Conservation (phyloP, 2,329 filamentous ascomycete genomes). For the Metarhizium anisopliae region DNA sequence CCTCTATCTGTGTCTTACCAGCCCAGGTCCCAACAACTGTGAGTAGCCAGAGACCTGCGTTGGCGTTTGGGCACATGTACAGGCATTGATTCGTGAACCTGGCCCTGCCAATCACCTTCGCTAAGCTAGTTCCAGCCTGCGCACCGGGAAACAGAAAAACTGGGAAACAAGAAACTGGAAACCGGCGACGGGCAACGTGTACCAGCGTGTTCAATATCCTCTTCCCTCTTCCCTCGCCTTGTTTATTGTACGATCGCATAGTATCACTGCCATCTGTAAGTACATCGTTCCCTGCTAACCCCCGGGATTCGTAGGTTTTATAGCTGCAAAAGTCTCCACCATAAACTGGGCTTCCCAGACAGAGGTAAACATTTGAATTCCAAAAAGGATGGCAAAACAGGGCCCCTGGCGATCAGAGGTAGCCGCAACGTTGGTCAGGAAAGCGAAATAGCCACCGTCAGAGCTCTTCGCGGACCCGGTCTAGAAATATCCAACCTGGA, state of each 20-base stretch:
- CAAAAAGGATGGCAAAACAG: neutral
- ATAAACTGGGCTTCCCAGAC: neutral
- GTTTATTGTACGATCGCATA: too few species aligned
- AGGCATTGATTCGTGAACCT: neutral
- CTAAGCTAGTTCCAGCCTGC: neutral
- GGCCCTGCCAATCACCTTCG: neutral
- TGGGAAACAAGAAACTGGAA: neutral
- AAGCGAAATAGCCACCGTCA: neutral
- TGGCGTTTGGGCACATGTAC: neutral
- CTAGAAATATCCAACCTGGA: neutral
- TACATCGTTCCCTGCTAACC: neutral
- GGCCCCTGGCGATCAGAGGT: neutral
- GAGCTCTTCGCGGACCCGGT: neutral
- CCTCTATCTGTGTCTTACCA: neutral
- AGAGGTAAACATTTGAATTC: neutral
- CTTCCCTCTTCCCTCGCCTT: too few species aligned
- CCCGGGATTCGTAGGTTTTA: neutral
- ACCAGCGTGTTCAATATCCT: too few species aligned
- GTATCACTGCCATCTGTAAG: neutral
- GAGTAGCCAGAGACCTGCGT: neutral
- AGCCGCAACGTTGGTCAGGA: too few species aligned
- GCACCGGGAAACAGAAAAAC: neutral
- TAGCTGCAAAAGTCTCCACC: neutral
- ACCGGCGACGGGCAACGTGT: neutral
- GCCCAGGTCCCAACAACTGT: neutral